Conservation (phyloP, 2,329 filamentous ascomycete genomes). For the Verticillium nonalfalfae region DNA sequence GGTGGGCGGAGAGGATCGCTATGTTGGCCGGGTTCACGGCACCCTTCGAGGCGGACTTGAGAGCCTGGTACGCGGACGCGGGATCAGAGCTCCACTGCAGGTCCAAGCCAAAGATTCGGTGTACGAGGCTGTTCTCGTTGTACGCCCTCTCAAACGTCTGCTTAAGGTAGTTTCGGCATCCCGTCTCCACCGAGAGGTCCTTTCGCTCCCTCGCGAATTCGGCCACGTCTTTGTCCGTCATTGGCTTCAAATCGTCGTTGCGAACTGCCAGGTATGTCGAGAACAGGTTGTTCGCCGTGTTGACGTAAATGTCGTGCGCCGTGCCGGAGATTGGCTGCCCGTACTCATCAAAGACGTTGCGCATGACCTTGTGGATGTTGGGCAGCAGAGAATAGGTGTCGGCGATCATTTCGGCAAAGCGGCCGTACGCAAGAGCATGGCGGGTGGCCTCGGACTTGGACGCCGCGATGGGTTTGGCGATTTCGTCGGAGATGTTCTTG, state of each 20-base stretch:
- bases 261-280: slow-evolving; percentile 45
- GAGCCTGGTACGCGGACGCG: slow-evolving; percentile 42
- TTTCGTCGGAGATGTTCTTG: slow-evolving; percentile 47
- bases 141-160: slow-evolving; percentile 53
- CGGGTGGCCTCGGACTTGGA: slow-evolving; percentile 54
- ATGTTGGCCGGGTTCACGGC: slow-evolving; percentile 49
- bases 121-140: slow-evolving; percentile 46
- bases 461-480: slow-evolving; percentile 44
- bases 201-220: slow-evolving; percentile 48
- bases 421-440: slow-evolving; percentile 53
- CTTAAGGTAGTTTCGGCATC: slow-evolving; percentile 51
- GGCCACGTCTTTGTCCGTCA: slow-evolving; percentile 48
- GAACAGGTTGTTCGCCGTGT: slow-evolving; percentile 48
- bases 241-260: slow-evolving; percentile 45
- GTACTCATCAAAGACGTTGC: slow-evolving; percentile 43
- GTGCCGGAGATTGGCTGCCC: slow-evolving; percentile 37
- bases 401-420: slow-evolving; percentile 51
- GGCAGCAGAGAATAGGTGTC: slow-evolving; percentile 50
- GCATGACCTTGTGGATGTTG: slow-evolving; percentile 47
- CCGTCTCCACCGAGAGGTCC: slow-evolving; percentile 43
- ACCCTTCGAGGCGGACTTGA: slow-evolving; percentile 42
- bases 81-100: slow-evolving; percentile 42
- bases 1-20: slow-evolving; percentile 39
- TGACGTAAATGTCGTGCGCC: slow-evolving; percentile 46
- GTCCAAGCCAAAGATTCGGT: slow-evolving; percentile 49